A percentile compares a stretch with the other conserved stretches of the same genome.
phyloP scores from a whole-genome alignment of 2,329 filamentous ascomycete species.

The Harringtonia aguacate region DNA sequence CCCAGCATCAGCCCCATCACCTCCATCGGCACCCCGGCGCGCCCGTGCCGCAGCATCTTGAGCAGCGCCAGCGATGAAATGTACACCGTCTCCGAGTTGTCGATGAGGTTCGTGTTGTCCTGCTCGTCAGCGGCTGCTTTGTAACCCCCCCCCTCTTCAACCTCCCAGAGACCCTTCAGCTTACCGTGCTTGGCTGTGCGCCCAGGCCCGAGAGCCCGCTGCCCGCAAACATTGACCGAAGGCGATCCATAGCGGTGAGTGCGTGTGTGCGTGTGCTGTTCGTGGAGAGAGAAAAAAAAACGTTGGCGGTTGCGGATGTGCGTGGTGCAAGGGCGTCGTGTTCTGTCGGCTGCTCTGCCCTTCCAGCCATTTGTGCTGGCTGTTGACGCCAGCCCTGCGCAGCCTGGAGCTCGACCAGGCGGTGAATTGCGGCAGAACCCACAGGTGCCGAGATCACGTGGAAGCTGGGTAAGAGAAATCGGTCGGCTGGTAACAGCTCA shows the following conservation, averaged over 20 bases:
- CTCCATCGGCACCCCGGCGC: slow-evolving; percentile 98
- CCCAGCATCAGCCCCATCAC: slow-evolving; percentile 99
- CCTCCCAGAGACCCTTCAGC: slow-evolving; percentile 15
- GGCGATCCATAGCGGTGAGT: slow-evolving; percentile 68
- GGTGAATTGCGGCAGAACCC: slow-evolving; percentile 12
- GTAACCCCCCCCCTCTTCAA: slow-evolving; percentile 1
- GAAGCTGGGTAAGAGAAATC: too few species aligned
- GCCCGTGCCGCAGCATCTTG: slow-evolving; percentile 97
- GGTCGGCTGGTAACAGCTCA: too few species aligned
- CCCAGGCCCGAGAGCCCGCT: slow-evolving; percentile 57
- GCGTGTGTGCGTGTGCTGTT: slow-evolving; percentile 14
- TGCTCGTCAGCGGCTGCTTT: slow-evolving; percentile 21
- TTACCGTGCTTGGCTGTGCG: slow-evolving; percentile 49
- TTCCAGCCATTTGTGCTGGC: too few species aligned
- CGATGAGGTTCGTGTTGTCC: slow-evolving; percentile 87
- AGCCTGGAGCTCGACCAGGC: slow-evolving; percentile 17
- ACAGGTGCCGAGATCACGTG: slow-evolving; percentile 8
- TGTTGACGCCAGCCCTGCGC: slow-evolving; percentile 21
- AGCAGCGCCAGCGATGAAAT: slow-evolving; percentile 94
- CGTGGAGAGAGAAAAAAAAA: slow-evolving; percentile 6
- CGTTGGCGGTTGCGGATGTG: neutral
- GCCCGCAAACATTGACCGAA: slow-evolving; percentile 79
- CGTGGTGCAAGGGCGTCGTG: neutral
- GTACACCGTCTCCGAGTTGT: slow-evolving; percentile 98
- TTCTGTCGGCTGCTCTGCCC: too few species aligned